A percentile compares a stretch with the other conserved stretches of the same genome.
These are phyloP conservation scores for Biscogniauxia marginata DNA, from an alignment of 2,329 filamentous ascomycete genomes.

Conservation along the genomic window DNA sequence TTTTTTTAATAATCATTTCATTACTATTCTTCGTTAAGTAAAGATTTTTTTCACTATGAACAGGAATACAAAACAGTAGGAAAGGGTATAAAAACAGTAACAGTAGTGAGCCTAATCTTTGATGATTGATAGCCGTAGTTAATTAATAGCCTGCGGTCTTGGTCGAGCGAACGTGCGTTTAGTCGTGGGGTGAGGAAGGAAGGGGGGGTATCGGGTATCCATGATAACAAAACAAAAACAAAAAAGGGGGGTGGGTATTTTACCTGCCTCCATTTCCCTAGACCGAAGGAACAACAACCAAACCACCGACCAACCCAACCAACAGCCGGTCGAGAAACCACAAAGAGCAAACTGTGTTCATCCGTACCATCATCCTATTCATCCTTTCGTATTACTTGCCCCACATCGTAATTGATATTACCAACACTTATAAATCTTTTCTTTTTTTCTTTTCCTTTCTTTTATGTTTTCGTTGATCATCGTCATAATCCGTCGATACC, in stretches of 20 bases:
- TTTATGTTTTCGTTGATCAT: neutral
- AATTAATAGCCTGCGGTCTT: no score
- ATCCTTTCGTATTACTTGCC: neutral
- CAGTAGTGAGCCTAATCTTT: no score
- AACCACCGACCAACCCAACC: neutral
- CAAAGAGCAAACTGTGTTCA: neutral
- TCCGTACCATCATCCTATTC: neutral
- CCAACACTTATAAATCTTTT: neutral
- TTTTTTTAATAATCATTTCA: no score
- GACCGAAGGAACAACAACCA: neutral
- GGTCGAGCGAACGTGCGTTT: no score
- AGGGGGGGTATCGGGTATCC: slow-evolving; percentile 20
- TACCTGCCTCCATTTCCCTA: slow-evolving; percentile 7
- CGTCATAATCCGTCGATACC: neutral
- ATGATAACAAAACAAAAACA: slow-evolving; percentile 9
- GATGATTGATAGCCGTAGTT: no score
- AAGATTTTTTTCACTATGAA: no score
- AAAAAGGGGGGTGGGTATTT: slow-evolving; percentile 7
- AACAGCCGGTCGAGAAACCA: neutral
- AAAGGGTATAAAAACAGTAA: no score
- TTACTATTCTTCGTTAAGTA: no score
- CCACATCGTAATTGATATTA: no score
- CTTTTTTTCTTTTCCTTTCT: neutral
- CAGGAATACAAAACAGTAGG: no score
- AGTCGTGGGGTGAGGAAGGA: neutral